Evolutionary conservation across 441 rosid genomes (phyloP).

Genomic region (Populus trichocarpa): DNA sequence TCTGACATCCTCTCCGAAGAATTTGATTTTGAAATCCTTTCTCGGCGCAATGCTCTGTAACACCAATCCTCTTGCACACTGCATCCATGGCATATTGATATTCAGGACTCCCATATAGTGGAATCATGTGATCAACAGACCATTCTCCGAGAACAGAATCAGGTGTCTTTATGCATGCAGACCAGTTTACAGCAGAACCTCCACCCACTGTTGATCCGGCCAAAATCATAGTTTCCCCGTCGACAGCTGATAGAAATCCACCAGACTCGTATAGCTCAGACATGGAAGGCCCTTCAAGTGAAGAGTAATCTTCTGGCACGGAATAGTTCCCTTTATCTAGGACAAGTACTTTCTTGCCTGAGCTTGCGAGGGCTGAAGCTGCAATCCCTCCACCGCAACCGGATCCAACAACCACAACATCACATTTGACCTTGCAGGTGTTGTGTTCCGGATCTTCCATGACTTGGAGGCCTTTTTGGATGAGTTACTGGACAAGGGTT

Average conservation of each 20-base stretch:
- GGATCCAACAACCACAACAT: slow-evolving; percentile 67
- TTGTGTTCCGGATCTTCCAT: slow-evolving; percentile 27
- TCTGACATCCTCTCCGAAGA: slow-evolving; percentile 70
- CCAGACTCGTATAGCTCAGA: slow-evolving; percentile 48
- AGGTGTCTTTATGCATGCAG: slow-evolving; percentile 64
- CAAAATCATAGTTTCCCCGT: slow-evolving; percentile 44
- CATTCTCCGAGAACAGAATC: slow-evolving; percentile 52
- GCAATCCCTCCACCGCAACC: slow-evolving; percentile 92
- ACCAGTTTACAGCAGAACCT: slow-evolving; percentile 48
- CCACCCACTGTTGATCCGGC: slow-evolving; percentile 59
- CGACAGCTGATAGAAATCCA: slow-evolving; percentile 39
- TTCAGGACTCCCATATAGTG: slow-evolving; percentile 46
- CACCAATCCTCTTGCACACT: slow-evolving; percentile 53
- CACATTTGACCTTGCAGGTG: slow-evolving; percentile 55
- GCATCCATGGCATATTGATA: slow-evolving; percentile 58
- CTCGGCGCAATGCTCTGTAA: slow-evolving; percentile 40
- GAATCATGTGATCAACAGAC: slow-evolving; percentile 48
- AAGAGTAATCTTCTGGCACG: slow-evolving; percentile 49
- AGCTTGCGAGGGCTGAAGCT: slow-evolving; percentile 60
- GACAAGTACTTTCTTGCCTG: slow-evolving; percentile 62
- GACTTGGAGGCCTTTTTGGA: slow-evolving; percentile 49
- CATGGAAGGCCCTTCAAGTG: slow-evolving; percentile 64
- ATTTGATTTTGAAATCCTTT: slow-evolving; percentile 72
- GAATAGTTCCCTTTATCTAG: slow-evolving; percentile 80
- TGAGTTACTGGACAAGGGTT: slow-evolving; percentile 40